Evolutionary conservation across 179 eudicot genomes (phyloP).

Genomic region (Corrigiola litoralis): DNA sequence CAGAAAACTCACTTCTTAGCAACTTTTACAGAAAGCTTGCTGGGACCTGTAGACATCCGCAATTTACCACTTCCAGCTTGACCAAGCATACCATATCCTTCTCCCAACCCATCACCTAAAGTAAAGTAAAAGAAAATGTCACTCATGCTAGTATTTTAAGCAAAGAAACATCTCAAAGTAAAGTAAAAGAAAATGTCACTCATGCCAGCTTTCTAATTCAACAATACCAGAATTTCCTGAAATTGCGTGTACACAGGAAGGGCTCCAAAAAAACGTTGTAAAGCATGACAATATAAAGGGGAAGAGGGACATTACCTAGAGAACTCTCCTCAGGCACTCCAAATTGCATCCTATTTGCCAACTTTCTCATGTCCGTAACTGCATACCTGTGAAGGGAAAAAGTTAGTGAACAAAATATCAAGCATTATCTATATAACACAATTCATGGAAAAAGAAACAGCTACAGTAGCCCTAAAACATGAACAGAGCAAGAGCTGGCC

Average conservation of each 20-base stretch:
- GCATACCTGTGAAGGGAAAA: constrained; percentile 61
- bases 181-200: background rate
- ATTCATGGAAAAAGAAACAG: background rate
- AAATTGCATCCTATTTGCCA: constrained; percentile 93
- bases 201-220: background rate
- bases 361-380: constrained; percentile 86
- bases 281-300: too few relatives aligned
- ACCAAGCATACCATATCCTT: constrained; percentile 99
- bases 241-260: background rate
- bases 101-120: constrained; percentile 94
- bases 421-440: background rate
- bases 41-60: constrained; percentile 79
- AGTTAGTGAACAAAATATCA: constrained; percentile 2
- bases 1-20: constrained; percentile 66
- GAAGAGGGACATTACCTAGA: constrained; percentile 47
- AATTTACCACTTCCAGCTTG: constrained; percentile 95
- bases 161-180: background rate
- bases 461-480: background rate
- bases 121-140: constrained; percentile 9
- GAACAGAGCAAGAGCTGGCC: background rate
- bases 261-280: background rate
- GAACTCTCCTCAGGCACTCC: constrained; percentile 96
- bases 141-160: background rate
- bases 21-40: constrained; percentile 85
- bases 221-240: background rate